phyloP scores from a whole-genome alignment of 2,329 filamentous ascomycete genomes.

The Chaetothyriales sp. region DNA sequence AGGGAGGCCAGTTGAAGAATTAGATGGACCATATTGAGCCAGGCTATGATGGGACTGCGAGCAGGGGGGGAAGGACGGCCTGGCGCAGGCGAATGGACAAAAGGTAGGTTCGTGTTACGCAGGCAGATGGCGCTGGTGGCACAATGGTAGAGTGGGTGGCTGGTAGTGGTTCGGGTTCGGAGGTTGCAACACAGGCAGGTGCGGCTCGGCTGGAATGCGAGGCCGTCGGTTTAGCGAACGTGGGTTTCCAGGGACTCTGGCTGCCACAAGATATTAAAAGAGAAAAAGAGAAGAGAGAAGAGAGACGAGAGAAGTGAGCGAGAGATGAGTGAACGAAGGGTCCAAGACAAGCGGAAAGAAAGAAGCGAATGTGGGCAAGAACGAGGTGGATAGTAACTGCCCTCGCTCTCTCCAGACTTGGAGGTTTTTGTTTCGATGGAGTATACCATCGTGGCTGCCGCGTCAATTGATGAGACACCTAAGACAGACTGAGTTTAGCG shows the following conservation, averaged over 20 bases:
- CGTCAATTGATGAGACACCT: background rate
- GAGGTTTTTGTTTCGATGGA: background rate
- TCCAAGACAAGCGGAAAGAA: background rate
- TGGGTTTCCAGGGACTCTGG: background rate
- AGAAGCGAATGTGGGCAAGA: background rate
- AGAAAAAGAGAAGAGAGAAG: too few relatives aligned
- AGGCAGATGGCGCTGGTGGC: background rate
- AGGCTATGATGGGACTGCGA: background rate
- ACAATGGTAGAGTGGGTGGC: background rate
- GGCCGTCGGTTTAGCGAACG: background rate
- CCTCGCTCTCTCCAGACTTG: background rate
- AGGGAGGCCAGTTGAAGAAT: conserved; percentile 7
- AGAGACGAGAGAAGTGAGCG: too few relatives aligned
- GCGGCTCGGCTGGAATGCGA: background rate
- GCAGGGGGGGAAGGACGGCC: background rate
- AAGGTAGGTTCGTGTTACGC: background rate
- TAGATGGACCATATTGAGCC: background rate
- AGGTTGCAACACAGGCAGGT: background rate
- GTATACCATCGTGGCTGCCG: background rate
- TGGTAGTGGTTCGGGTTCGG: background rate
- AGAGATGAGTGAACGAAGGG: background rate
- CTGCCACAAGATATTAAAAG: background rate
- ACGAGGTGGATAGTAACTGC: background rate
- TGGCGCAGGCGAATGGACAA: background rate
- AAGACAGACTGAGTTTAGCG: background rate